Evolutionary conservation across 2,329 filamentous ascomycete genomes (phyloP), one percentile per base, ranked within the genome.

Genomic region (Torrubiellomyces zombiae): DNA sequence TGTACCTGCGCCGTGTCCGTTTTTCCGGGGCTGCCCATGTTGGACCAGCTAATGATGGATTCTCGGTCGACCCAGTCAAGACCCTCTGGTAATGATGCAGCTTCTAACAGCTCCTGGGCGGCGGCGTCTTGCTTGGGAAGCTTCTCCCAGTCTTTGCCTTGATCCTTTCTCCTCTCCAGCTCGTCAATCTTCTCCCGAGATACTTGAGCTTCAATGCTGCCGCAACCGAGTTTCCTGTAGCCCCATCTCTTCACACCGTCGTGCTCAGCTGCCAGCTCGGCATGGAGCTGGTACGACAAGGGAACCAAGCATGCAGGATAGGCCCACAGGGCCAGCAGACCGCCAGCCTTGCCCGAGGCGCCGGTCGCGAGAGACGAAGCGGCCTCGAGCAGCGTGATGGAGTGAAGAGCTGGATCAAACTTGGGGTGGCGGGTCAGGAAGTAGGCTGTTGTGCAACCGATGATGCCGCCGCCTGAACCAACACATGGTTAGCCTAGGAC

Each of bases 301-400:
- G 80, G 80, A 1, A 94, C 86, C 19, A 95, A 70, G 39, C 68
- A 75, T 29, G 59, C 60, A 0, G 89, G 89, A 43, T 93, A 94
- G 1, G 86, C 89, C 83, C 86, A 95, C 10, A 85, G 59, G 1
- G 75, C 89, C 13, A 98, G 63, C 4, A 98, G 61, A 1, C 89
- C 89, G 10, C 89, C 89, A 1, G 89, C 86, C 54, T 94, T 95
- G 20, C 89, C 89, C 7, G 83, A 93, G 18, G 89, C 86, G 14
- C 80, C 86, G n/a, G 81, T 71, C 6, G 89, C 89, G 35, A 95
- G 75, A 21, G 73, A 63, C 12, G 75, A 66, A 3, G 72, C 73
- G 1, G 89, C 83, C 58, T 98, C 89, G 27, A 95, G 63, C 16
- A 98, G 60, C 2, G 79, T 92, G 40, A 95, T 75, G 26, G 62